Evolutionary conservation across 192 early-diverging fungal genomes (phyloP), one percentile per base, ranked within the genome.

Genomic region (Linnemannia exigua): DNA sequence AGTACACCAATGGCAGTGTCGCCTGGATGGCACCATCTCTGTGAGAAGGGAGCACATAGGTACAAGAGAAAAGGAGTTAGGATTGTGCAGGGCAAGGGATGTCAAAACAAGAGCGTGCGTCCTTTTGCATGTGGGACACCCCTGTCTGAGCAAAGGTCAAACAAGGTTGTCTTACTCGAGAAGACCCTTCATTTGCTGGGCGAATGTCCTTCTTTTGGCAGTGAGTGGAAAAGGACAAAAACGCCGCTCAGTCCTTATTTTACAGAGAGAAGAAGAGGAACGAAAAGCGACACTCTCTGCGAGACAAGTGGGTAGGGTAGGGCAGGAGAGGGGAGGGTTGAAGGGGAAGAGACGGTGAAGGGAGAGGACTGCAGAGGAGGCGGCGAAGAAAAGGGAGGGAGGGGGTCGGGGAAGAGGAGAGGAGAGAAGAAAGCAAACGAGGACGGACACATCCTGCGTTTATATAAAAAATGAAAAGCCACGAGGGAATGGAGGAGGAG

Each of bases 1-100:
- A 69, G 61, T 79, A 85, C 6, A 73, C 77, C 25, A 85, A 38
- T n/a, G 77, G 77, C 44, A 85, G 44, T 0, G 61, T 76, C 16
- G 70, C 50, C 46, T 74, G 61, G 11, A 73, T 22, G 5, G 46
- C 19, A 19, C 75, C 77, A 31, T 28, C 22, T 48, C 75, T 25
- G 17, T n/a, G 14, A 41, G 31, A 35, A 66, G 6, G 38, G n/a
- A 31, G 28, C 31, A 5, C 37, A 44, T 25, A 37, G 1, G 63
- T 54, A 38, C 9, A 74, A 47, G 20, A 47, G 38, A 22, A 20
- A 73, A 20, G 1, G 25, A 8, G 48, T 17, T 19, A 69, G 37
- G 19, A 36, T 36, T 41, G 17, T 5, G 20, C 33, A 69, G 33
- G 37, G 31, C 9, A 35, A 19, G n/a, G 33, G 19, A 38, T 5